phyloP scores from a whole-genome alignment of 257 asterid species.

The Salvia rosmarinus region DNA sequence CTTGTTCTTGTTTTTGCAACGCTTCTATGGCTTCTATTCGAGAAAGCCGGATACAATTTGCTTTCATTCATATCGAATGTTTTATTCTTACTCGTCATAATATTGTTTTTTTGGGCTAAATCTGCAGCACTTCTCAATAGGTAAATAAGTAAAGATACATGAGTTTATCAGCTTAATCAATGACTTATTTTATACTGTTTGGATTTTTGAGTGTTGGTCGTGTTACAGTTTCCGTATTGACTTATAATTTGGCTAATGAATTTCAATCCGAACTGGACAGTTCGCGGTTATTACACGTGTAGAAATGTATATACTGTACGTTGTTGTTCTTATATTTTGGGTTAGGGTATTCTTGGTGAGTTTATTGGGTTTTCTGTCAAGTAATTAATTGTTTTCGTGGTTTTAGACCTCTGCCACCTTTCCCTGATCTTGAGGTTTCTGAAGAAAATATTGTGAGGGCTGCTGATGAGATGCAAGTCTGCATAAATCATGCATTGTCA shows the following conservation, averaged over 20 bases:
- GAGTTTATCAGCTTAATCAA: not conserved
- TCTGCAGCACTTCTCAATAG: slow-evolving; percentile 87
- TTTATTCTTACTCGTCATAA: slow-evolving; percentile 58
- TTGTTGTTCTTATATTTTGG: not conserved
- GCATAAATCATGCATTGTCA: slow-evolving; percentile 61
- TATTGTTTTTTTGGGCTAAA: slow-evolving; percentile 87
- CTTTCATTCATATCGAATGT: slow-evolving; percentile 64
- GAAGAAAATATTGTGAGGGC: slow-evolving; percentile 63
- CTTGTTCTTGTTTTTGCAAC: slow-evolving; percentile 58
- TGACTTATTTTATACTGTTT: not conserved
- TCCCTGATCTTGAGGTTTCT: slow-evolving; percentile 69
- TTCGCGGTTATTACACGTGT: not conserved
- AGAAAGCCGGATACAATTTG: slow-evolving; percentile 69
- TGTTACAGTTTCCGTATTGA: not conserved
- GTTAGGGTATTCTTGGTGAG: not conserved
- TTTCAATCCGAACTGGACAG: not conserved
- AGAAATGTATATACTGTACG: not conserved
- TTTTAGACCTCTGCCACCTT: slow-evolving; percentile 81
- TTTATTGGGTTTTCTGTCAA: not conserved
- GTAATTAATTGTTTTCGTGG: slow-evolving; percentile 23
- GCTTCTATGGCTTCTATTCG: slow-evolving; percentile 71
- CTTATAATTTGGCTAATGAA: not conserved
- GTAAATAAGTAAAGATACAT: slow-evolving; percentile 38
- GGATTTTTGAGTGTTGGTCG: not conserved
- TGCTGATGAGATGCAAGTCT: slow-evolving; percentile 65